Conservation (phyloP, 805 yeast species). For the Kazachstania bromeliacearum region DNA sequence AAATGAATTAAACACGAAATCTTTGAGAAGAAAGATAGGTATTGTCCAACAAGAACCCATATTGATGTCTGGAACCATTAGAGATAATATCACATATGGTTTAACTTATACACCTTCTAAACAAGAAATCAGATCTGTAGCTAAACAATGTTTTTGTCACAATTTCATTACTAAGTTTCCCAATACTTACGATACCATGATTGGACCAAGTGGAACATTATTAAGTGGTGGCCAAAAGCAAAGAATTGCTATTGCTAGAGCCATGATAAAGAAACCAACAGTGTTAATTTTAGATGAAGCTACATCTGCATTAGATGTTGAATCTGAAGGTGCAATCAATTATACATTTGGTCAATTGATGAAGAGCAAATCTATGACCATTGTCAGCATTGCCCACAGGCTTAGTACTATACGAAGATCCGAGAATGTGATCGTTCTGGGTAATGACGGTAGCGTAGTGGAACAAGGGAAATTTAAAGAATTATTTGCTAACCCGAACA, state of each 20-base stretch:
- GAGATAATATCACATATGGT: slow-evolving; percentile 72
- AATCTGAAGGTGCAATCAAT: slow-evolving; percentile 68
- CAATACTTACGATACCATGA: slow-evolving; percentile 51
- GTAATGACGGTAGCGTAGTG: slow-evolving; percentile 69
- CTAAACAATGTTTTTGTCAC: slow-evolving; percentile 46
- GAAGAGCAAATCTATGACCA: slow-evolving; percentile 53
- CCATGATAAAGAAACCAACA: slow-evolving; percentile 65
- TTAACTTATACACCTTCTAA: slow-evolving; percentile 55
- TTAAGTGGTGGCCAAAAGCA: slow-evolving; percentile 94
- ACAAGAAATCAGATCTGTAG: slow-evolving; percentile 36
- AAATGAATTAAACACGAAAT: slow-evolving; percentile 36
- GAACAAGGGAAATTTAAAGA: slow-evolving; percentile 61
- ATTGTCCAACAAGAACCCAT: slow-evolving; percentile 73
- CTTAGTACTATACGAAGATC: slow-evolving; percentile 83
- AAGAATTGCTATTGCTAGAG: slow-evolving; percentile 79
- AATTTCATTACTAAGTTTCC: slow-evolving; percentile 54
- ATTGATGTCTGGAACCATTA: slow-evolving; percentile 71
- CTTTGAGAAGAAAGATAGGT: slow-evolving; percentile 50
- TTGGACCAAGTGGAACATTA: slow-evolving; percentile 57
- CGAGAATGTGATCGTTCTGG: slow-evolving; percentile 74
- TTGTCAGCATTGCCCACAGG: slow-evolving; percentile 89
- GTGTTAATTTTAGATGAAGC: slow-evolving; percentile 76
- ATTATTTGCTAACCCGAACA: slow-evolving; percentile 39
- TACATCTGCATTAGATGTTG: slow-evolving; percentile 77
- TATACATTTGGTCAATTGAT: slow-evolving; percentile 60